Evolutionary conservation across 805 yeast species (phyloP), one percentile per base, ranked within the genome.

Genomic region (Debaryomyces prosopidis): DNA sequence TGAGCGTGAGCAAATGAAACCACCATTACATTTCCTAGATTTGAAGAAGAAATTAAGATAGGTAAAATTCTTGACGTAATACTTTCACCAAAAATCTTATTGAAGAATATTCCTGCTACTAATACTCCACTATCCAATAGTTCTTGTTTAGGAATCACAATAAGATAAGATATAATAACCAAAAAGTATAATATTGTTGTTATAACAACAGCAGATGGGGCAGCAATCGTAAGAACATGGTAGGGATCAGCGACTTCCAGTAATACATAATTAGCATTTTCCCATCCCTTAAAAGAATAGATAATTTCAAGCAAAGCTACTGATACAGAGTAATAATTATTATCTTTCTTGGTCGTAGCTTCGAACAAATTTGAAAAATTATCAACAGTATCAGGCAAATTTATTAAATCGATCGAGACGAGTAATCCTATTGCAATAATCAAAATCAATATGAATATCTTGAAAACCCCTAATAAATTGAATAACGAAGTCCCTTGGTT

Each of bases 201-300:
- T 12, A 76, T 52, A 1, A 73, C 52, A 10, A 82, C 80, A 3
- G 87, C 82, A 15, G 76, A 55, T 0, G 87, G 82, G 1, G 87
- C 87, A 0, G 85, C 83, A 3, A 78, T 64, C n/a, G 77, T 74
- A 43, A 82, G 68, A 0, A 84, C 82, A 27, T 73, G 70, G 36
- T 73, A 71, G 0, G 88, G 88, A 50, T 81, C 71, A 14, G 70
- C 68, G 36, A 82, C 74, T 52, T 82, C 87, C 47, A 76, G 75
- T 42, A 82, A 62, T 0, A 82, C 88, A 51, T 80, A 77, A 55
- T 83, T 83, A 36, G 83, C 84, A 51, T 82, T 82, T 51, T 83
- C 87, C 87, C 87, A 82, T 4, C 88, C 88, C 47, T 82, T 77
- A 61, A 81, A 82, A 0, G 87, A 80, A 55, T 81, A 82, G 11